Evolutionary conservation across 2,329 filamentous ascomycete genomes (phyloP).

Genomic region (Cephalotrichum gorgonifer): DNA sequence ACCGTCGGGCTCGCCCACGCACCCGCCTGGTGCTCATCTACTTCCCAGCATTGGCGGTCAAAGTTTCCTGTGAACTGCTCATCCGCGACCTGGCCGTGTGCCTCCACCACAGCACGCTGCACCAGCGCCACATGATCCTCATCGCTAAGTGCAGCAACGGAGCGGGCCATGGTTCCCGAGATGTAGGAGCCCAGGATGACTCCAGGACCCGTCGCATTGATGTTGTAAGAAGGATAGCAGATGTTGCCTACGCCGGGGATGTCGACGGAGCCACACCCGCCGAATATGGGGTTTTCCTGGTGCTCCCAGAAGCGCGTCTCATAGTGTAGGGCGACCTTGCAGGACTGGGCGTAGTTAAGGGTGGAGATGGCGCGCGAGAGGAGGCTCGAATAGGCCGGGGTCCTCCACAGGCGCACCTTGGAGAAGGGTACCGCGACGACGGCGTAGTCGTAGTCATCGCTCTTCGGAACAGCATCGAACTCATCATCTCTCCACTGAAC

Average conservation of each 20-base stretch:
- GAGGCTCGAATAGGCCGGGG: slow-evolving; percentile 33
- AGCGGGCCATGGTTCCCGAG: slow-evolving; percentile 27
- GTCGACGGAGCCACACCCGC: slow-evolving; percentile 48
- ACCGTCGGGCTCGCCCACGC: slow-evolving; percentile 51
- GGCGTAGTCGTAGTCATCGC: slow-evolving; percentile 52
- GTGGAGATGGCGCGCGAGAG: slow-evolving; percentile 37
- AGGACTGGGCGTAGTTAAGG: slow-evolving; percentile 32
- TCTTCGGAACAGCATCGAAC: slow-evolving; percentile 27
- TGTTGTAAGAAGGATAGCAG: slow-evolving; percentile 57
- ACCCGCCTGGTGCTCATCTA: slow-evolving; percentile 49
- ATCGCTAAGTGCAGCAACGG: slow-evolving; percentile 37
- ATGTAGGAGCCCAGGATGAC: slow-evolving; percentile 52
- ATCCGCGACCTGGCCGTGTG: slow-evolving; percentile 39
- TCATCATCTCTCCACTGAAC: slow-evolving; percentile 44
- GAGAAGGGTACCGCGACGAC: slow-evolving; percentile 57
- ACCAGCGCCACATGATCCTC: slow-evolving; percentile 53
- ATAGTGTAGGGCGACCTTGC: slow-evolving; percentile 58
- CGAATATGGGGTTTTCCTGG: slow-evolving; percentile 43
- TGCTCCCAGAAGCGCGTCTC: slow-evolving; percentile 52
- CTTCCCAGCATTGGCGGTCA: slow-evolving; percentile 54
- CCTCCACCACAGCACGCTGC: slow-evolving; percentile 54
- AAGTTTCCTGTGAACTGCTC: slow-evolving; percentile 56
- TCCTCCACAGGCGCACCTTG: slow-evolving; percentile 50
- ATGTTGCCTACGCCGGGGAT: slow-evolving; percentile 51
- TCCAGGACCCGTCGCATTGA: slow-evolving; percentile 54